Conservation (phyloP, 768 basidiomycete species). For the Rhizopogon salebrosus region DNA sequence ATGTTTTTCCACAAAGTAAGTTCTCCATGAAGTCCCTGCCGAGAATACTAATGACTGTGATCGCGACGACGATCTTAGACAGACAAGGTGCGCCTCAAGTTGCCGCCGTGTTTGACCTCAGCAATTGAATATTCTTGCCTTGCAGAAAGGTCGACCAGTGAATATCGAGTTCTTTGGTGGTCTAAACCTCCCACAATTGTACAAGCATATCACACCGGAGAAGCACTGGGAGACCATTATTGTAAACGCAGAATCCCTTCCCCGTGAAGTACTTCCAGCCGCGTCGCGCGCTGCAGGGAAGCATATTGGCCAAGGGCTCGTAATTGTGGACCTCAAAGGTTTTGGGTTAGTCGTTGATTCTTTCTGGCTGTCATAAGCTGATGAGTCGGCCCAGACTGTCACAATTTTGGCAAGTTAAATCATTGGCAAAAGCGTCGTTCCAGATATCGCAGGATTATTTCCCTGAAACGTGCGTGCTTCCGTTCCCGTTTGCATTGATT, state of each 20-base stretch:
- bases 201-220: conserved; percentile 53
- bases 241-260: conserved; percentile 60
- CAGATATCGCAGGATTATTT: conserved; percentile 77
- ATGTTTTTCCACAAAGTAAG: conserved; percentile 74
- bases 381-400: conserved; percentile 36
- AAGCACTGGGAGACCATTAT: conserved; percentile 59
- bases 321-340: conserved; percentile 67
- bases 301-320: conserved; percentile 46
- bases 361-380: not conserved
- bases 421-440: conserved; percentile 55
- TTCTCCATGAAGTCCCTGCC: not conserved
- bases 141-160: conserved; percentile 63
- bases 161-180: conserved; percentile 62
- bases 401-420: conserved; percentile 76
- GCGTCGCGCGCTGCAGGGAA: conserved; percentile 51
- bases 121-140: not conserved
- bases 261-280: conserved; percentile 64
- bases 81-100: conserved; percentile 62
- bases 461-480: conserved; percentile 58
- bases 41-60: not conserved
- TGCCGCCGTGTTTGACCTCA: not conserved
- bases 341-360: conserved; percentile 46
- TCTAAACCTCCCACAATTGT: conserved; percentile 52
- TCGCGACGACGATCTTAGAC: conserved; percentile 32
- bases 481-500: not conserved